Evolutionary conservation across 768 basidiomycete species (phyloP), one percentile per base, ranked within the genome.

Genomic region (Trametes villosa): DNA sequence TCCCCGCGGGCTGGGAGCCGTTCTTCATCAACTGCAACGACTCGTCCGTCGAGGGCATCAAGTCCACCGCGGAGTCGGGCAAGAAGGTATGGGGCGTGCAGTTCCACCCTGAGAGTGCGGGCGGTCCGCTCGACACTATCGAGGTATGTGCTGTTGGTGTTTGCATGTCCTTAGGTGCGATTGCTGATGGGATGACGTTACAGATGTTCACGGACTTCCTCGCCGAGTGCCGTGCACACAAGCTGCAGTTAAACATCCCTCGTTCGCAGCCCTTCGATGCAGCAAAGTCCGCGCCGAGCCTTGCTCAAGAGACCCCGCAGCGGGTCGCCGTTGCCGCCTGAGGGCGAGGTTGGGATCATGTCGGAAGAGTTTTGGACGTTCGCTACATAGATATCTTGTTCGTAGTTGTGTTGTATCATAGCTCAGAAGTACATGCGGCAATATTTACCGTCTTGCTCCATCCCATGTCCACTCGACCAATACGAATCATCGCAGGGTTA

Each of bases 11-110:
- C 18, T 99, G 94, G 95, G 94, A 96, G 67, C 96, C 96, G 0
- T 98, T 96, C 84, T 99, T 99, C 81, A 96, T 98, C 80, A 99
- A 98, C 77, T 97, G 94, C 78, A 98, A 98, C 70, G 96, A 98
- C 77, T 98, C 96, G 17, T 97, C 94, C 1, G 95, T 98, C 17
- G 97, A 98, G 73, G 97, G 97, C 38, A 97, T 98, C 82, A 98
- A 95, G 77, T 96, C 94, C 18, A 97, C 97, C 2, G 71, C 78
- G 0, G 90, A 88, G 11, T 95, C 94, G 24, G 94, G 94, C 54
- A 94, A 89, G 78, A 88, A 86, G 64, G 83, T 98, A 30, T 98
- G 95, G 94, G 97, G 96, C 66, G 96, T 98, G 22, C 97, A 99
- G 71, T 99, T 98, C 87, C 97, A 99, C 75, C 97, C 97, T 17